These are phyloP conservation scores for Fusarium caatingaense DNA, from an alignment of 2,329 filamentous ascomycete species.

Conservation along the genomic window DNA sequence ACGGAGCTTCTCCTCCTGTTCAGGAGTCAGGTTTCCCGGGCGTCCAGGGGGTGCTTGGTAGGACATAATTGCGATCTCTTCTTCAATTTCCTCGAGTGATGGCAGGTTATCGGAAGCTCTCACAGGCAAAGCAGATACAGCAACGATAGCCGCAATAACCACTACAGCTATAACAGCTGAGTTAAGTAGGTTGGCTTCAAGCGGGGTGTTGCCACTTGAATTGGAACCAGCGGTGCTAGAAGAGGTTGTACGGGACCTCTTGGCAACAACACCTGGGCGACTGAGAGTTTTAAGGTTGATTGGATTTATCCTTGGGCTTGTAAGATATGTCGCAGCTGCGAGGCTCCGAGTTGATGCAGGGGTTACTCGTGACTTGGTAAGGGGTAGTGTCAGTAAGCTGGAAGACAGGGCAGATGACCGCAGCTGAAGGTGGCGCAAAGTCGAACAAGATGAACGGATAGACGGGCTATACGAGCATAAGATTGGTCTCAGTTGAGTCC, in stretches of 20 bases:
- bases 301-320: not conserved
- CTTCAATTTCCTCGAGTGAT: constrained; percentile 17
- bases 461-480: constrained; percentile 27
- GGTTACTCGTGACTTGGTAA: constrained; percentile 24
- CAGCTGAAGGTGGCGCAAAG: constrained; percentile 21
- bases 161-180: constrained; percentile 25
- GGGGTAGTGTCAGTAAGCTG: constrained; percentile 27
- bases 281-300: not conserved
- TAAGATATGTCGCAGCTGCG: constrained; percentile 12
- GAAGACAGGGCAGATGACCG: constrained; percentile 27
- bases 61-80: constrained; percentile 52
- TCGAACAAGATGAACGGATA: constrained; percentile 10
- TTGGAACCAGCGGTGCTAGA: not conserved
- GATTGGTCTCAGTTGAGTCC: constrained; percentile 32
- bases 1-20: constrained; percentile 88
- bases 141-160: constrained; percentile 25
- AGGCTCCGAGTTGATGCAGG: constrained; percentile 22
- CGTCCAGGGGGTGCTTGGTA: constrained; percentile 71
- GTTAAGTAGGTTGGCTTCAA: constrained; percentile 37
- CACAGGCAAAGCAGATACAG: constrained; percentile 33
- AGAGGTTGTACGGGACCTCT: constrained; percentile 19
- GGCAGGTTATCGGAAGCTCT: not conserved
- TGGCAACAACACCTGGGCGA: not conserved
- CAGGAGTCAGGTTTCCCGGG: constrained; percentile 86
- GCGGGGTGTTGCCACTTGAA: constrained; percentile 8